phyloP scores from a whole-genome alignment of 441 rosid species.

The Arabidopsis hybrid region DNA sequence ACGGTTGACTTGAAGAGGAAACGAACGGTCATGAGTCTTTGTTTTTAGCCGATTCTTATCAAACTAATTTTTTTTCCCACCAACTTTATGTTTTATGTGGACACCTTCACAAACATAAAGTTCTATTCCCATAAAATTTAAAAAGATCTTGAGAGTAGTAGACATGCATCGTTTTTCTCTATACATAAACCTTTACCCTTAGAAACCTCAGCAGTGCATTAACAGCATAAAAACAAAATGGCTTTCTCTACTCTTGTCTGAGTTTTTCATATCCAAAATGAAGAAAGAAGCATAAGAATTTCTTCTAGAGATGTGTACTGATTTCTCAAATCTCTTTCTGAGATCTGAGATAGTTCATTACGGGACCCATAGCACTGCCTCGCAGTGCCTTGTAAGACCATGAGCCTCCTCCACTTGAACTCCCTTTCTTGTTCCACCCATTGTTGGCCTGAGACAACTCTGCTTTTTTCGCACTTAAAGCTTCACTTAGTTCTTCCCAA shows the following conservation, averaged over 20 bases:
- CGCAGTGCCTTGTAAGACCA: conserved; percentile 63
- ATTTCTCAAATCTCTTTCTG: conserved; percentile 57
- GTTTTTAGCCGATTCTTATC: neutral
- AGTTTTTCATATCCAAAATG: conserved; percentile 32
- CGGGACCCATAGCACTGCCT: conserved; percentile 85
- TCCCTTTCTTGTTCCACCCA: conserved; percentile 56
- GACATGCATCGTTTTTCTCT: conserved; percentile 9
- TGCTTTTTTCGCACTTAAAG: conserved; percentile 72
- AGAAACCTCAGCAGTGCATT: conserved; percentile 25
- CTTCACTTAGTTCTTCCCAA: conserved; percentile 80
- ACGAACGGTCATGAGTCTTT: conserved; percentile 41
- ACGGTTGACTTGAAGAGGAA: conserved; percentile 37
- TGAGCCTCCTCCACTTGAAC: conserved; percentile 57
- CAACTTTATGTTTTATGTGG: conserved; percentile 10
- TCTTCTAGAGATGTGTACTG: conserved; percentile 15
- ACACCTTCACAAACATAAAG: neutral
- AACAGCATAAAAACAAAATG: conserved; percentile 30
- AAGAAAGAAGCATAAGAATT: conserved; percentile 14
- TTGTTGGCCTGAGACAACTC: conserved; percentile 61
- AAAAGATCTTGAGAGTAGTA: conserved; percentile 18
- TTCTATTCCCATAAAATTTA: neutral
- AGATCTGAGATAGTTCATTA: conserved; percentile 74
- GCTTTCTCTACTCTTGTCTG: conserved; percentile 20
- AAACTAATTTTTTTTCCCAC: conserved; percentile 11
- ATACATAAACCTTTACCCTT: conserved; percentile 6